Conservation (phyloP, 345 rosid species). For the Ceriops tagal region DNA sequence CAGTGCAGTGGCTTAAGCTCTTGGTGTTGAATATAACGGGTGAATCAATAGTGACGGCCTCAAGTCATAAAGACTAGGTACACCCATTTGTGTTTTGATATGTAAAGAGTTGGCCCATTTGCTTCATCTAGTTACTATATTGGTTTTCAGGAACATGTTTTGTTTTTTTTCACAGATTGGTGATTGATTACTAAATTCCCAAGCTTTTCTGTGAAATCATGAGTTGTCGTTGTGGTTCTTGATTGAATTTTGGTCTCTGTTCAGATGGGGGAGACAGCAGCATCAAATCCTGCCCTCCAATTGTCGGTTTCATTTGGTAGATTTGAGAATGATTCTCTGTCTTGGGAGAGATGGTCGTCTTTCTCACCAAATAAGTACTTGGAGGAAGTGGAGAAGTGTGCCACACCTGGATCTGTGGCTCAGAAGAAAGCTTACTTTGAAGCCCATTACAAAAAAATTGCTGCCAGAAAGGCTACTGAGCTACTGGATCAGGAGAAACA, state of each 20-base stretch:
- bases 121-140: constrained; percentile 15
- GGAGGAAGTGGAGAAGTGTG: constrained; percentile 96
- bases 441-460: constrained; percentile 90
- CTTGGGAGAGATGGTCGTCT: constrained; percentile 92
- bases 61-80: constrained; percentile 54
- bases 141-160: constrained; percentile 18
- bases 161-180: constrained; percentile 10
- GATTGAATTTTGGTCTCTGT: constrained; percentile 27
- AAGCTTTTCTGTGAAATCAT: constrained; percentile 23
- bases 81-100: constrained; percentile 28
- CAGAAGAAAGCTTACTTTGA: constrained; percentile 90
- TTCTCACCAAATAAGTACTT: constrained; percentile 91
- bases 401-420: constrained; percentile 97
- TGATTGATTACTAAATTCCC: constrained; percentile 14
- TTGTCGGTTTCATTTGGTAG: constrained; percentile 89
- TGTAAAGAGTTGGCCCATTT: constrained; percentile 24
- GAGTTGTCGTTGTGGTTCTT: constrained; percentile 28
- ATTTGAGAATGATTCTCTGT: constrained; percentile 81
- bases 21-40: constrained; percentile 41
- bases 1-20: constrained; percentile 26
- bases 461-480: constrained; percentile 83
- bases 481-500: constrained; percentile 58
- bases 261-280: constrained; percentile 52
- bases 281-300: constrained; percentile 53
- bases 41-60: constrained; percentile 48